Evolutionary conservation across 768 basidiomycete species (phyloP), one percentile per base, ranked within the genome.

Genomic region (Hypsizygus marmoreus): DNA sequence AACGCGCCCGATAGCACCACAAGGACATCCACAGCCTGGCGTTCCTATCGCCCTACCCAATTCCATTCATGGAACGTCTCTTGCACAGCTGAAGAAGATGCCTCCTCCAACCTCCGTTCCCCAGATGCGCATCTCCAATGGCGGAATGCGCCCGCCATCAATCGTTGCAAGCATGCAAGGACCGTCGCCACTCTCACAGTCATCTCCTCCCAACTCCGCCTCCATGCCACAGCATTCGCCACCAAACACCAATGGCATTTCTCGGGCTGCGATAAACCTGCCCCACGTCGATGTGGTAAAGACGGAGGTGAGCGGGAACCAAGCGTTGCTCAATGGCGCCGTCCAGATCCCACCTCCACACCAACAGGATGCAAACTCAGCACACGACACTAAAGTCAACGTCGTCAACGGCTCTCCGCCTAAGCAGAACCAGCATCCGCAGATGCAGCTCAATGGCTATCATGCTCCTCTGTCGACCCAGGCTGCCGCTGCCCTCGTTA

Each of bases 1-100:
- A 4, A 55, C 48, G 53, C 61, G 41, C 53, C 63, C 33, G 43
- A 44, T 31, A 2, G 44, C 45, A 4, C 50, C 47, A 14, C 58
- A 46, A 41, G 45, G 46, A 12, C 48, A 49, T 20, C 43, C 50
- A 16, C 54, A 47, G 26, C 42, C 45, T 30, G 47, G 34, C 13
- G 38, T 29, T 24, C 38, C 20, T n/a, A n/a, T n/a, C n/a, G n/a
- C n/a, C n/a, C n/a, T n/a, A n/a, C n/a, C n/a, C n/a, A n/a, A n/a
- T n/a, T n/a, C n/a, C n/a, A n/a, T n/a, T n/a, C n/a, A n/a, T n/a
- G n/a, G n/a, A n/a, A n/a, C n/a, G n/a, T 71, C 84, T 1, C 71
- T 83, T 56, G 75, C 76, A 36, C 74, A 81, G 10, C 80, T 80
- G 58, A 84, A 84, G 70, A 77, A 80, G 59, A 75, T 86, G 68